Evolutionary conservation across 352 stramenopile species (phyloP).

Genomic region (Globisporangium splendens): DNA sequence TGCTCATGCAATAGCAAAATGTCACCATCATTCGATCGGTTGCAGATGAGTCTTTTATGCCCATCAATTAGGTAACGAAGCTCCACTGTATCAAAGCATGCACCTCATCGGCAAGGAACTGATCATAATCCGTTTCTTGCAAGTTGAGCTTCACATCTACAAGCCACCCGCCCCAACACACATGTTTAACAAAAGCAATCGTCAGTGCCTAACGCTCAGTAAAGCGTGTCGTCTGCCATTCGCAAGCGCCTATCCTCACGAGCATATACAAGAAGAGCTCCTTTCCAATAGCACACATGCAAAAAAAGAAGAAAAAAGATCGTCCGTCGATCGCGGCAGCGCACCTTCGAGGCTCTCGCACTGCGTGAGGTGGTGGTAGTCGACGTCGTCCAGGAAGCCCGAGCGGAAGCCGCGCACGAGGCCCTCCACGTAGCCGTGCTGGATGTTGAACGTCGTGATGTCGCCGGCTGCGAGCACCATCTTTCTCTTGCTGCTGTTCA

Average conservation of each 20-base stretch:
- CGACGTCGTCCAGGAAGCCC: conserved; percentile 85
- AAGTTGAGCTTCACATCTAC: conserved; percentile 93
- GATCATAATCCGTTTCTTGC: conserved; percentile 98
- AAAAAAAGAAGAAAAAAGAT: conserved; percentile 10
- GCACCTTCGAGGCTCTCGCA: conserved; percentile 89
- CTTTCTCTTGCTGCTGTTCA: conserved; percentile 1
- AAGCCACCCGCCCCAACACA: neutral
- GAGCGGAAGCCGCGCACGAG: conserved; percentile 95
- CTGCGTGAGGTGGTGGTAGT: conserved; percentile 89
- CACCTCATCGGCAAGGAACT: conserved; percentile 94
- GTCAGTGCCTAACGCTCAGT: no score
- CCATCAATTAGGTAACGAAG: no score
- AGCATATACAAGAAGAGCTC: no score
- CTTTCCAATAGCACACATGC: no score
- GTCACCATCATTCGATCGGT: conserved; percentile 15
- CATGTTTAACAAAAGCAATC: neutral
- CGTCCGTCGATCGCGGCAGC: neutral
- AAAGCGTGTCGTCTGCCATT: no score
- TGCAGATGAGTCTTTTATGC: no score
- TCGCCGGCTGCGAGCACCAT: conserved; percentile 80
- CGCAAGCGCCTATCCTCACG: no score
- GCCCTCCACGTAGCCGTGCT: conserved; percentile 97
- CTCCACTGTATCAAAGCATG: neutral
- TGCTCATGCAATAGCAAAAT: conserved; percentile 34
- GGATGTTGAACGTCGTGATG: conserved; percentile 96